Evolutionary conservation across 805 yeast genomes (phyloP).

Genomic region (Cephaloascus fragrans): DNA sequence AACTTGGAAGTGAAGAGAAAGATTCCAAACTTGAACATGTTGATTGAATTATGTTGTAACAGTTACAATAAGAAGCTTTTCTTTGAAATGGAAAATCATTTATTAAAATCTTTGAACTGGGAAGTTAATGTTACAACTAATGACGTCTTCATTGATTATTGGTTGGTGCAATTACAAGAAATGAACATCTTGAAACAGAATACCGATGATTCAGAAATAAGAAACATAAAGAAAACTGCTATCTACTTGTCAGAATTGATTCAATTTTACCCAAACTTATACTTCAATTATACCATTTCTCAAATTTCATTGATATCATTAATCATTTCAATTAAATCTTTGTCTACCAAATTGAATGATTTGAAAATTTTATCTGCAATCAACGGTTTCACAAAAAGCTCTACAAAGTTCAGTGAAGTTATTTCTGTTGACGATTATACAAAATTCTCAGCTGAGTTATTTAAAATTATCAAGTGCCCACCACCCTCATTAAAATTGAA

Average conservation of each 20-base stretch:
- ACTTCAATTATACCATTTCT: conserved; percentile 34
- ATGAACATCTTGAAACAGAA: conserved; percentile 8
- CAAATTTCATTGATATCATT: conserved; percentile 14
- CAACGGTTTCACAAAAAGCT: too few species aligned
- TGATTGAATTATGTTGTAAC: conserved; percentile 47
- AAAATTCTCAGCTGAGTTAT: conserved; percentile 13
- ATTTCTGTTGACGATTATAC: conserved; percentile 3
- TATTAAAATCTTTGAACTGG: conserved; percentile 59
- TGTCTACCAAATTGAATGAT: conserved; percentile 7
- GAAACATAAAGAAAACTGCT: conserved; percentile 42
- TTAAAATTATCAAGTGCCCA: conserved; percentile 30
- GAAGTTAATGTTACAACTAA: conserved; percentile 50
- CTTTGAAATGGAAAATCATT: conserved; percentile 60
- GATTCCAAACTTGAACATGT: conserved; percentile 42
- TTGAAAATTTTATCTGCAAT: conserved; percentile 4
- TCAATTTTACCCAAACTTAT: conserved; percentile 50
- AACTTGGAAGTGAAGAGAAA: conserved; percentile 45
- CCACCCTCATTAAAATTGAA: conserved; percentile 37
- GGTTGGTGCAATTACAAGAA: conserved; percentile 22
- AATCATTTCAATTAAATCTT: conserved; percentile 7
- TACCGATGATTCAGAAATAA: conserved; percentile 17
- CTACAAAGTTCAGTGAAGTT: neutral
- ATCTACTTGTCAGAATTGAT: conserved; percentile 57
- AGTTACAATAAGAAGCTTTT: conserved; percentile 47
- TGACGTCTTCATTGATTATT: conserved; percentile 54